Evolutionary conservation across 2,329 filamentous ascomycete species (phyloP), one percentile per base, ranked within the genome.

Genomic region (Xylaria arbuscula): DNA sequence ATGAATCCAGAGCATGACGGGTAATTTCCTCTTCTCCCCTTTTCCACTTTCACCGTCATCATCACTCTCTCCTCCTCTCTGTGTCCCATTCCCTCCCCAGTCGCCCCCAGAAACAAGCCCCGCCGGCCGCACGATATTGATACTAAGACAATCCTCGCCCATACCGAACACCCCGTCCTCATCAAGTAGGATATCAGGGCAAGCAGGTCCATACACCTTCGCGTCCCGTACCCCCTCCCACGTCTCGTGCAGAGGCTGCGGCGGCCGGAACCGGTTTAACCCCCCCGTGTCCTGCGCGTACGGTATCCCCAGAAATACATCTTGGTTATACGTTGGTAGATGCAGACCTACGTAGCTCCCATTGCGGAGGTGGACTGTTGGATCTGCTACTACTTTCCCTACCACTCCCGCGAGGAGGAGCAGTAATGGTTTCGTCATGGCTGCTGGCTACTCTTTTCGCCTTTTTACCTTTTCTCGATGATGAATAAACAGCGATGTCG

Each of bases 141-240:
- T 72, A 5, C 76, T 78, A 19, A 80, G 72, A 50, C 77, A 80
- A 64, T 79, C 69, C 62, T 80, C 78, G 56, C 75, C 60, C 70
- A 77, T 78, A n/a, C 73, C 74, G 22, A 72, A 73, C 0, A 73
- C 50, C 28, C 55, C 56, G 8, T 74, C 72, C 10, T 60, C 64
- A n/a, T 42, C 62, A 5, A 71, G 4, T 9, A 68, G 10, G 17
- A 72, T 62, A 54, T 76, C 74, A 22, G 75, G 75, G 47, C 75
- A 76, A n/a, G 68, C 73, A 61, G 84, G 78, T 59, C 88, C 86
- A 64, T 84, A 83, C 40, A 76, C 64, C 0, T 79, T 83, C 0
- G 82, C 82, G 67, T 80, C 75, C 11, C 81, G 77, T n/a, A 78
- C 74, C 0, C 74, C 81, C 2, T 78, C 70, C 45, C 83, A 84